phyloP scores from a whole-genome alignment of 768 basidiomycete species.

The Dictyophora rubrovolvata region DNA sequence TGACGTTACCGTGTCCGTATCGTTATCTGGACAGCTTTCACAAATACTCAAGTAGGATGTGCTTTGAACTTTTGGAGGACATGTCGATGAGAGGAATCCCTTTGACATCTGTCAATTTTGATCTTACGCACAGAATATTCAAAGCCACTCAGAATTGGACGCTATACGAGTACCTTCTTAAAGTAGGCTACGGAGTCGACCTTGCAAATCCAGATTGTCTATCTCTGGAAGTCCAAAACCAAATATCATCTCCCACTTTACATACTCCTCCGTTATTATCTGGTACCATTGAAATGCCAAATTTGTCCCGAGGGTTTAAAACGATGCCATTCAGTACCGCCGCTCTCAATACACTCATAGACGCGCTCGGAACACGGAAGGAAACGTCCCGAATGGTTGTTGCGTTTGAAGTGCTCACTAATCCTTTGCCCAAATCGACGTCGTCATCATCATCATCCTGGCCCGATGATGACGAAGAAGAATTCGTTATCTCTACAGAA shows the following conservation, averaged over 20 bases:
- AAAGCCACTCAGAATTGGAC: conserved; percentile 51
- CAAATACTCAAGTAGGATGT: conserved; percentile 35
- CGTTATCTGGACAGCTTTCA: conserved; percentile 26
- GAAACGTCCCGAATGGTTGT: conserved; percentile 59
- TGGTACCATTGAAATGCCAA: not conserved
- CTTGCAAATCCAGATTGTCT: conserved; percentile 61
- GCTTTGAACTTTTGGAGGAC: conserved; percentile 42
- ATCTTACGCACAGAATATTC: conserved; percentile 57
- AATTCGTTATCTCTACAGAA: conserved; percentile 16
- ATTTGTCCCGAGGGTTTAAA: not conserved
- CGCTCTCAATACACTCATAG: conserved; percentile 64
- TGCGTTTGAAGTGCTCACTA: conserved; percentile 70
- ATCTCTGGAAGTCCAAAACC: conserved; percentile 35
- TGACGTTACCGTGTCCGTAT: conserved; percentile 46
- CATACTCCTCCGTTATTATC: conserved; percentile 11
- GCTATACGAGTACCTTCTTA: conserved; percentile 50
- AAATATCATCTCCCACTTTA: not conserved
- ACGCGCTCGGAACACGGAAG: conserved; percentile 52
- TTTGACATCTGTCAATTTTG: conserved; percentile 51
- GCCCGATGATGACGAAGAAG: conserved; percentile 59
- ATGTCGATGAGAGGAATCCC: conserved; percentile 39
- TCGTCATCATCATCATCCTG: conserved; percentile 32
- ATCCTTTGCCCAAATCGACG: conserved; percentile 47
- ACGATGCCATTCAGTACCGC: conserved; percentile 47
- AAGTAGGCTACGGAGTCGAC: conserved; percentile 67